These are phyloP conservation scores for Fusarium sp. DNA, from an alignment of 2,329 filamentous ascomycete genomes.

Conservation along the genomic window DNA sequence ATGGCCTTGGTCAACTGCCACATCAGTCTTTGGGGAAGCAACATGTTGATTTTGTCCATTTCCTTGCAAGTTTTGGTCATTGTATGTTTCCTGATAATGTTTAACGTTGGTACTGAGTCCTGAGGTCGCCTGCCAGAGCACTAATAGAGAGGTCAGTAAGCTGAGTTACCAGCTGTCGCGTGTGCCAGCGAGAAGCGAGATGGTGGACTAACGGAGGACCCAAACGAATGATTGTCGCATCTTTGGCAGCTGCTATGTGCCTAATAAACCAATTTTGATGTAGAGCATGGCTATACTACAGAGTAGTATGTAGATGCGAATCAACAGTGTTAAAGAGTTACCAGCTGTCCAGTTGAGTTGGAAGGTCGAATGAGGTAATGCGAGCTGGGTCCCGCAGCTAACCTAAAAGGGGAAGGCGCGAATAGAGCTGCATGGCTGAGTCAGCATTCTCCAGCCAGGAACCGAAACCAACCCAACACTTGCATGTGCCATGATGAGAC, in stretches of 20 bases:
- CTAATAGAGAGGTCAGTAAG: conserved; percentile 49
- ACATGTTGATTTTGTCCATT: conserved; percentile 49
- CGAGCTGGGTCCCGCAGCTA: neutral
- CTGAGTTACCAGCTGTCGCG: conserved; percentile 35
- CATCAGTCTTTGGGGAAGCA: conserved; percentile 47
- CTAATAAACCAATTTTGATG: conserved; percentile 36
- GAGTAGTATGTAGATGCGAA: conserved; percentile 25
- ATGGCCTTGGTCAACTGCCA: conserved; percentile 45
- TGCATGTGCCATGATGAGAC: neutral
- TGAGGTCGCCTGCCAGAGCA: conserved; percentile 59
- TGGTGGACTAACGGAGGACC: conserved; percentile 53
- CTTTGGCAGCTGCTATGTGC: conserved; percentile 51
- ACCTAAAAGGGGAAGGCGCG: conserved; percentile 21
- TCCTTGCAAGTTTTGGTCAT: conserved; percentile 45
- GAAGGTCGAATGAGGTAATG: conserved; percentile 47
- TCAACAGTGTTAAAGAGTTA: conserved; percentile 37
- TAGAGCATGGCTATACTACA: conserved; percentile 47
- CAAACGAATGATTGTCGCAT: conserved; percentile 57
- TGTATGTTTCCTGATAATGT: conserved; percentile 49
- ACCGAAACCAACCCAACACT: neutral
- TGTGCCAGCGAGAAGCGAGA: conserved; percentile 20
- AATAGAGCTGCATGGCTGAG: neutral
- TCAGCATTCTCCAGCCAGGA: conserved; percentile 5
- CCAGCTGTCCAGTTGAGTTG: conserved; percentile 47
- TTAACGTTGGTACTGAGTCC: conserved; percentile 55